These are phyloP conservation scores for Camellia japonica DNA, from an alignment of 148 eudicot species.

Conservation along the genomic window DNA sequence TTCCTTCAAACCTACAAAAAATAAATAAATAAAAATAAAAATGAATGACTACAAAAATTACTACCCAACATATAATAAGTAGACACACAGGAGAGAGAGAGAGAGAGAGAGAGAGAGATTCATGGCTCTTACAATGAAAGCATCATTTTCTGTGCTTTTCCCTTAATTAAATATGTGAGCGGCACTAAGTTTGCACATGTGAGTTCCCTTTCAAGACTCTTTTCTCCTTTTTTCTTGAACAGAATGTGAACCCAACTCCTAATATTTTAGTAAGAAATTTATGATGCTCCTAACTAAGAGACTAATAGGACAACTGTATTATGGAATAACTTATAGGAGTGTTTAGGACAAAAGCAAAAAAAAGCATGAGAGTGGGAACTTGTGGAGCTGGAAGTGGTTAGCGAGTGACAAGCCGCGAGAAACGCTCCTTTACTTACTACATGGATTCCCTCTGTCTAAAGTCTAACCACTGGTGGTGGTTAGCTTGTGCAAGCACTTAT, in stretches of 20 bases:
- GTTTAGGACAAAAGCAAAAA: conserved; percentile 14
- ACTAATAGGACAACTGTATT: conserved; percentile 14
- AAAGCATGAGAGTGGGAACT: conserved; percentile 15
- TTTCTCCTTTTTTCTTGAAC: conserved; percentile 12
- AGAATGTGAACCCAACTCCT: conserved; percentile 29
- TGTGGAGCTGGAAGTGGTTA: conserved; percentile 17
- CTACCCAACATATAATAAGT: background rate
- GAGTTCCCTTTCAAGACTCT: conserved; percentile 18
- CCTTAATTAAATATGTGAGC: background rate
- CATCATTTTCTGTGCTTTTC: background rate
- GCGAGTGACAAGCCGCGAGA: conserved; percentile 20
- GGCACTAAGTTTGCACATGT: background rate
- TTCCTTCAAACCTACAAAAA: background rate
- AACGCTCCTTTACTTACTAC: conserved; percentile 1
- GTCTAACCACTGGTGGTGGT: no score
- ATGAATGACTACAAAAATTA: background rate
- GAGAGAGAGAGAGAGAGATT: background rate
- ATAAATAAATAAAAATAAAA: background rate
- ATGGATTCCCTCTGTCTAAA: conserved; percentile 11
- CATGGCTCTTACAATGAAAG: background rate
- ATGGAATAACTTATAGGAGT: conserved; percentile 7
- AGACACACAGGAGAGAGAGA: background rate
- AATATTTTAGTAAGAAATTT: conserved; percentile 13
- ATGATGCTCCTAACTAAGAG: background rate
- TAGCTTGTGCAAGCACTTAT: no score